Evolutionary conservation across 1,284 basidiomycete species (phyloP).

Genomic region (Phylloboletellus chloephorus): DNA sequence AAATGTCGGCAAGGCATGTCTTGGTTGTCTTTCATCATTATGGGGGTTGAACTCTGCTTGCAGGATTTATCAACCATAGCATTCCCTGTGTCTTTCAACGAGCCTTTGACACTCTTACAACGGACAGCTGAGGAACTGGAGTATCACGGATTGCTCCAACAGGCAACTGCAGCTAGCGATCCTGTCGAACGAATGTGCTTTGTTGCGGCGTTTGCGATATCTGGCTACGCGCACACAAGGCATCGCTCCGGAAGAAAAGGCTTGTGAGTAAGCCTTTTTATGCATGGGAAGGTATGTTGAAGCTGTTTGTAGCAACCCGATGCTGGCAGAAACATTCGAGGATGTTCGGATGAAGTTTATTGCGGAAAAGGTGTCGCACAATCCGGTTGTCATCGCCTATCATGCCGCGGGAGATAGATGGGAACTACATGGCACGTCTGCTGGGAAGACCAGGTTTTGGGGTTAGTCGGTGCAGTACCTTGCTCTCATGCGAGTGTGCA

Average conservation of each 20-base stretch:
- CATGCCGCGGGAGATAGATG: conserved; percentile 76
- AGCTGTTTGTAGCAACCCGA: conserved; percentile 60
- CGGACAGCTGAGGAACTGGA: conserved; percentile 80
- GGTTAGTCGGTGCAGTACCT: conserved; percentile 43
- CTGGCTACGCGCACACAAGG: conserved; percentile 76
- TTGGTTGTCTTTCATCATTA: background rate
- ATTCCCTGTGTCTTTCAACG: conserved; percentile 85
- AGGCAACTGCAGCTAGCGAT: conserved; percentile 61
- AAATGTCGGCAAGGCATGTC: conserved; percentile 80
- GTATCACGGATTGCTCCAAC: conserved; percentile 65
- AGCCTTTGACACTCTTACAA: conserved; percentile 80
- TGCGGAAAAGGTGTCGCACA: conserved; percentile 85
- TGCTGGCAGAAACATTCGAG: conserved; percentile 88
- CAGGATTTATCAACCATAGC: conserved; percentile 83
- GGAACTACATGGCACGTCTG: conserved; percentile 66
- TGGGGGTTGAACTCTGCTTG: conserved; percentile 1
- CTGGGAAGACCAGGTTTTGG: conserved; percentile 86
- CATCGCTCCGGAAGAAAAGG: conserved; percentile 80
- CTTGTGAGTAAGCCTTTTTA: conserved; percentile 53
- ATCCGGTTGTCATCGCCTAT: conserved; percentile 80
- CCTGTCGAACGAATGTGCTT: conserved; percentile 69
- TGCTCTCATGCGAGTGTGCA: conserved; percentile 13
- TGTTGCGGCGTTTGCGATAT: conserved; percentile 80
- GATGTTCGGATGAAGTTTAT: conserved; percentile 75
- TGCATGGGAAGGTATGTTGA: conserved; percentile 5